Percentiles rank a stretch among this genome's conserved stretches.
phyloP scores from a whole-genome alignment of 2,329 filamentous ascomycete species.

The Colletotrichum sp. region DNA sequence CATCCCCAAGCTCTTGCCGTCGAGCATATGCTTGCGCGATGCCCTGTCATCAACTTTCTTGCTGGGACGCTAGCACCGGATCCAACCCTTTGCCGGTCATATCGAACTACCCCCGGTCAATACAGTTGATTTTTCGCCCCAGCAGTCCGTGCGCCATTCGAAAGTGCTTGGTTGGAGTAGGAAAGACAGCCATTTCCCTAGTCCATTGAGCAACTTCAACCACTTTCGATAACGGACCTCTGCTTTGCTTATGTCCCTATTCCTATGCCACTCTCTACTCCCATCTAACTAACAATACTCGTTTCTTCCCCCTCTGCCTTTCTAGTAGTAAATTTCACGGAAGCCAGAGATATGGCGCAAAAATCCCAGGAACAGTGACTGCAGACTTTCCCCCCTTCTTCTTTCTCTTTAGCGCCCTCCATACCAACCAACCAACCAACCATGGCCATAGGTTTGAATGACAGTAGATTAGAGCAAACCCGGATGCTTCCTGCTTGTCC shows the following conservation, averaged over 20 bases:
- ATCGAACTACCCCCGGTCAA: not conserved
- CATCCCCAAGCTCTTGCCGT: not conserved
- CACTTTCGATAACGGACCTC: not conserved
- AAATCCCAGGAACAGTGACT: not conserved
- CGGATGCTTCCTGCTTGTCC: not conserved
- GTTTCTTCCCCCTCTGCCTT: not conserved
- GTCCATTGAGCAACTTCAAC: not conserved
- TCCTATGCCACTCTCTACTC: not conserved
- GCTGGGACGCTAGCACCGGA: not conserved
- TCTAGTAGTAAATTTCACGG: not conserved
- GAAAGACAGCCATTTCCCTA: not conserved
- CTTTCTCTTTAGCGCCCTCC: not conserved
- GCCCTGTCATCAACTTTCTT: not conserved
- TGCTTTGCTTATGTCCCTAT: not conserved
- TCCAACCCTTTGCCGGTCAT: not conserved
- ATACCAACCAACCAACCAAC: not conserved
- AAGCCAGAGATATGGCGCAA: not conserved
- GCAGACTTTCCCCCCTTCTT: not conserved
- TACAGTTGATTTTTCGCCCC: not conserved
- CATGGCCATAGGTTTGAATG: not conserved
- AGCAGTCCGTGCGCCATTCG: not conserved
- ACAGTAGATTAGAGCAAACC: not conserved
- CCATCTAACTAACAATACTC: not conserved
- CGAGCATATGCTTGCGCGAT: not conserved
- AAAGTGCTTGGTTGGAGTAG: not conserved